A percentile compares a stretch with the other conserved stretches of the same genome.
Evolutionary conservation across 352 stramenopile species (phyloP).

Genomic region (Phytophthora vignae): DNA sequence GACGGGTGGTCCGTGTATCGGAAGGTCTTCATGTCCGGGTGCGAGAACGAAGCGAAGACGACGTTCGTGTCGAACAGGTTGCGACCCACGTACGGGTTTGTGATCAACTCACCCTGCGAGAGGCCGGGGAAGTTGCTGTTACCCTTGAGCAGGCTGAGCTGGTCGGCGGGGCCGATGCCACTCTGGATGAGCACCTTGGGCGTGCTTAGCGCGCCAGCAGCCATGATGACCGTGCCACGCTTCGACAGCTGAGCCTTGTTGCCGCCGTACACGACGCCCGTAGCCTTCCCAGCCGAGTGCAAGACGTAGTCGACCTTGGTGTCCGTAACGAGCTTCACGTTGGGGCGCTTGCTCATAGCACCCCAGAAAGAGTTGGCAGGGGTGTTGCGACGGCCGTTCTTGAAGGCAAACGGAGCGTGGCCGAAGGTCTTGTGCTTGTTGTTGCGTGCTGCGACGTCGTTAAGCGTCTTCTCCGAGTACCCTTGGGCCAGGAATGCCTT

Average conservation of each 20-base stretch:
- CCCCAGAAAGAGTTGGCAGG: slow-evolving; percentile 64
- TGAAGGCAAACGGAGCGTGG: slow-evolving; percentile 61
- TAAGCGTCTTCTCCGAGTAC: slow-evolving; percentile 56
- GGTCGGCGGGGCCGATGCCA: slow-evolving; percentile 71
- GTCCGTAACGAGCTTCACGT: slow-evolving; percentile 60
- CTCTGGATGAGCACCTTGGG: slow-evolving; percentile 87
- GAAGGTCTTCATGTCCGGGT: slow-evolving; percentile 65
- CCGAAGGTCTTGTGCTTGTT: slow-evolving; percentile 65
- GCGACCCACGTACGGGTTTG: slow-evolving; percentile 66
- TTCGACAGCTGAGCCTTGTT: slow-evolving; percentile 44
- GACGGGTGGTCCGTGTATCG: slow-evolving; percentile 36
- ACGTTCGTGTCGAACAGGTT: slow-evolving; percentile 68
- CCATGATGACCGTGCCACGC: slow-evolving; percentile 77
- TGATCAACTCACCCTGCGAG: slow-evolving; percentile 42
- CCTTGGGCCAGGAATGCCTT: slow-evolving; percentile 45
- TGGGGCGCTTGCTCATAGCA: slow-evolving; percentile 52
- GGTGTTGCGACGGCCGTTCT: slow-evolving; percentile 59
- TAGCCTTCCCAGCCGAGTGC: slow-evolving; percentile 52
- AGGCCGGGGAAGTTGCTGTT: slow-evolving; percentile 61
- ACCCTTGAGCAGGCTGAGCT: slow-evolving; percentile 57
- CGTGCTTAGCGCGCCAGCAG: slow-evolving; percentile 66
- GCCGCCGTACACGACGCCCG: slow-evolving; percentile 54
- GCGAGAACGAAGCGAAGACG: slow-evolving; percentile 57
- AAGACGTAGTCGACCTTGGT: slow-evolving; percentile 63
- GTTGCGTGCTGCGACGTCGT: slow-evolving; percentile 57